Conservation (phyloP, 306 rosid genomes). For the Cicer judaicum region DNA sequence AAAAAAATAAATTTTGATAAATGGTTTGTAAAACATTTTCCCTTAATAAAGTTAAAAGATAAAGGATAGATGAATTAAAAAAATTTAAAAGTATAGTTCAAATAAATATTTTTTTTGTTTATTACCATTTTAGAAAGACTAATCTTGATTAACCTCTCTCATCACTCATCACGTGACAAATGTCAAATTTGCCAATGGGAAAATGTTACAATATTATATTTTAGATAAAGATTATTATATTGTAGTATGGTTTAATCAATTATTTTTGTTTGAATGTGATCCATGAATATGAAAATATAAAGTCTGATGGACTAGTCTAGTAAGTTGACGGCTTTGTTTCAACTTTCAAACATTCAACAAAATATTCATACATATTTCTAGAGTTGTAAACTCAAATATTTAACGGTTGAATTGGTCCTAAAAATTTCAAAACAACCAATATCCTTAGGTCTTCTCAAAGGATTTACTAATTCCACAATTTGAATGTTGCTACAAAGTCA, state of each 20-base stretch:
- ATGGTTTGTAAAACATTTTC: too few relatives aligned
- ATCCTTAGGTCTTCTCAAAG: background rate
- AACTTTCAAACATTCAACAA: slow-evolving; percentile 21
- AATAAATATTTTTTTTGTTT: too few relatives aligned
- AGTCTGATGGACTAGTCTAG: background rate
- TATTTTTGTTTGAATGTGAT: background rate
- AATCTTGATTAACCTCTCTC: too few relatives aligned
- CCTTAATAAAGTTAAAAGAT: too few relatives aligned
- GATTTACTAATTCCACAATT: slow-evolving; percentile 13
- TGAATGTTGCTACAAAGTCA: background rate
- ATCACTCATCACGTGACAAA: too few relatives aligned
- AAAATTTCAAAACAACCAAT: slow-evolving; percentile 1
- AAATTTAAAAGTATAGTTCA: too few relatives aligned
- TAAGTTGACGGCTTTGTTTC: slow-evolving; percentile 7
- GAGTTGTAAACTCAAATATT: background rate
- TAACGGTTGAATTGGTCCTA: slow-evolving; percentile 29
- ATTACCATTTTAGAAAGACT: too few relatives aligned
- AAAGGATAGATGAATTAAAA: too few relatives aligned
- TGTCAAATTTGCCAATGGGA: too few relatives aligned
- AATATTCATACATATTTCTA: slow-evolving; percentile 13
- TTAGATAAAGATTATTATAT: too few relatives aligned
- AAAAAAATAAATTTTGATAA: too few relatives aligned
- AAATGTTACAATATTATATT: too few relatives aligned
- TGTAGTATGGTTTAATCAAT: background rate
- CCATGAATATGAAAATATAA: background rate